A percentile compares a stretch with the other conserved stretches of the same genome.
phyloP scores from a whole-genome alignment of 331 rosid species.

The Ulmus americana region DNA sequence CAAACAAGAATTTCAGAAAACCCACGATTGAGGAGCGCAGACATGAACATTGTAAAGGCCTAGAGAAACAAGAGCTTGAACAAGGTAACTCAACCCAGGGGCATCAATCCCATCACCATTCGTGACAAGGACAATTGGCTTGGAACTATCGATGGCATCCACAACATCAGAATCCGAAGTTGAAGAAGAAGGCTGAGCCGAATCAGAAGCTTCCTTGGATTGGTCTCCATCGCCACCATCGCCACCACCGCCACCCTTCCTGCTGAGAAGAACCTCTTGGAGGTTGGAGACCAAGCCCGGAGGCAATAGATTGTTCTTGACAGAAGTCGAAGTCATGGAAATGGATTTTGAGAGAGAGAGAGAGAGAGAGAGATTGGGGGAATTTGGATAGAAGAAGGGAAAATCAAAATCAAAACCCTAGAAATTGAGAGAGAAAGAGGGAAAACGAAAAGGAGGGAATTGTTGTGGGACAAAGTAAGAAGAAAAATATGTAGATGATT shows the following conservation, averaged over 20 bases:
- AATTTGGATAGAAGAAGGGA: constrained; percentile 19
- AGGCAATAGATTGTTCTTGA: constrained; percentile 58
- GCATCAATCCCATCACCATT: constrained; percentile 79
- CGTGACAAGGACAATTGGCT: constrained; percentile 64
- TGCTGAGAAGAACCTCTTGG: constrained; percentile 58
- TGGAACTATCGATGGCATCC: constrained; percentile 41
- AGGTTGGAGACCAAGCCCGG: constrained; percentile 93
- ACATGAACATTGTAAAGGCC: constrained; percentile 76
- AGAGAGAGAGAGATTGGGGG: constrained; percentile 9
- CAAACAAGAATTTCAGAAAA: constrained; percentile 14
- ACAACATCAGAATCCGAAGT: constrained; percentile 24
- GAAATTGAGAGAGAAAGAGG: constrained; percentile 19
- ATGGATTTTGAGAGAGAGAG: not conserved
- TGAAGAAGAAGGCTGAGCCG: constrained; percentile 38
- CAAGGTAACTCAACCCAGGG: constrained; percentile 68
- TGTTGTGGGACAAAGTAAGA: constrained; percentile 28
- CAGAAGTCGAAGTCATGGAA: constrained; percentile 44
- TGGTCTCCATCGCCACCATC: constrained; percentile 28
- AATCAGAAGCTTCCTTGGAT: constrained; percentile 33
- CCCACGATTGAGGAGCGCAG: constrained; percentile 99
- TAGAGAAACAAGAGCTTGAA: constrained; percentile 66
- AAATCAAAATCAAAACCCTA: constrained; percentile 59
- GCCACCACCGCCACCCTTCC: constrained; percentile 32
- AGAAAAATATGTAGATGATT: not conserved
- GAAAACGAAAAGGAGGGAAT: constrained; percentile 35